Base-by-base conservation (phyloP, 768 basidiomycete species). In the Krasilnikovozyma curviuscula region DNA sequence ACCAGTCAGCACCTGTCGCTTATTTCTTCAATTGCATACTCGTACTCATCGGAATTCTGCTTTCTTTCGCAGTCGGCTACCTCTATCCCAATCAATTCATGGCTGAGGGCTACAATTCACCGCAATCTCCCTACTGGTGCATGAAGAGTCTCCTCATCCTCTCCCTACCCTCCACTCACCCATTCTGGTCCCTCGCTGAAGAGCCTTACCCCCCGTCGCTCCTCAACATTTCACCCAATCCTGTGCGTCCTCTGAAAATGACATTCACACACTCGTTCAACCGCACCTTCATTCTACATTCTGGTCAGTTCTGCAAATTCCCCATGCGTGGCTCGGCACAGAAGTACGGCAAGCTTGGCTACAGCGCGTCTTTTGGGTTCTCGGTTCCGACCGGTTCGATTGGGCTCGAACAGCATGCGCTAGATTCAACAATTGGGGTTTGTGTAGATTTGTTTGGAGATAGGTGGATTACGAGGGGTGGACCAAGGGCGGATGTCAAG, bases 91-190 rank as follows among this genome's bases (percentile, higher is more conserved):
- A 51, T 40, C 49, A 44, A 40, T 47, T 42, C 35, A 29, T 46
- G 40, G 50, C 65, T 18, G 65, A 82, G 59, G 81, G 79, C 63
- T 81, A 83, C 67, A 81, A 82, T 59, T 78, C 78, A 5, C 74
- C 75, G 16, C 79, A 79, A 18, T 80, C 78, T 23, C 77, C 78
- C 2, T 83, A 82, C 63, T 82, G 80, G 81, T 78, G 76, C 58
- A 81, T 78, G 67, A 80, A 81, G 58, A 76, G 78, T 1, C 82
- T 83, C 61, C 68, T 77, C 32, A 62, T 77, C 6, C 71, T 82
- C 14, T 68, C 78, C 6, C 68, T 80, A 3, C 73, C 78, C 2
- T 69, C 72, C 14, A 67, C 69, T 1, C 79, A 82, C 61, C 76
- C 78, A 1, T 82, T 81, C 70, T 83, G 79, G 81, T 57, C 71